These are phyloP conservation scores for Myriosclerotinia scirpicola DNA, from an alignment of 2,329 filamentous ascomycete genomes.

Conservation along the genomic window DNA sequence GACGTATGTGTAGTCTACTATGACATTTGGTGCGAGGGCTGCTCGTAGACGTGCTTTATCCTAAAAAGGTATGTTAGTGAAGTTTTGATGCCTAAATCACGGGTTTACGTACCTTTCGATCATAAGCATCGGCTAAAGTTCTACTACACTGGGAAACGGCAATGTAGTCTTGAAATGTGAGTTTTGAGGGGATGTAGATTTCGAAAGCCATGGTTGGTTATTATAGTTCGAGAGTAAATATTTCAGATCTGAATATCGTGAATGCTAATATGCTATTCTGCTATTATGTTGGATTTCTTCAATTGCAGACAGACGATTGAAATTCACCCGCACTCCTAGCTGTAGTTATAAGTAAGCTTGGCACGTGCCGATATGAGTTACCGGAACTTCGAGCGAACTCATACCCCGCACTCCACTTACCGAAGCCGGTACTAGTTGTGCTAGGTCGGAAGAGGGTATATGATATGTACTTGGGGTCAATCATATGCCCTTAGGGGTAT, in stretches of 20 bases:
- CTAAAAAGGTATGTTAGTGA: not conserved
- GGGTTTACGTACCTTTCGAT: slow-evolving; percentile 31
- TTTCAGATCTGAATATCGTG: not conserved
- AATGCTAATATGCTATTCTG: not conserved
- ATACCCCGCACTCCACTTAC: not conserved
- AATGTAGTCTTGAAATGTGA: slow-evolving; percentile 36
- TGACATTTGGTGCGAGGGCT: slow-evolving; percentile 28
- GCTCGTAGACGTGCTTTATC: slow-evolving; percentile 3
- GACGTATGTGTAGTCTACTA: slow-evolving; percentile 28
- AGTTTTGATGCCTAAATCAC: not conserved
- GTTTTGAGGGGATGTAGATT: slow-evolving; percentile 34
- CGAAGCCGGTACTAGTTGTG: too few species aligned
- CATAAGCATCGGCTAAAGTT: slow-evolving; percentile 36
- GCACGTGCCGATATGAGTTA: not conserved
- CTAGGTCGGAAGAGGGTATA: too few species aligned
- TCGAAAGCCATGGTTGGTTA: slow-evolving; percentile 31
- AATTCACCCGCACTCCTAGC: not conserved
- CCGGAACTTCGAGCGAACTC: not conserved
- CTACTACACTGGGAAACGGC: slow-evolving; percentile 32
- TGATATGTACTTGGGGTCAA: too few species aligned
- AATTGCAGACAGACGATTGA: not conserved
- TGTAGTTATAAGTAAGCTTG: not conserved
- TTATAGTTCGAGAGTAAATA: not conserved
- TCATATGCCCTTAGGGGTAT: too few species aligned
- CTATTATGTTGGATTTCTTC: not conserved